Evolutionary conservation across 2,329 filamentous ascomycete genomes (phyloP), one percentile per base, ranked within the genome.

Genomic region (Alternaria consortialis): DNA sequence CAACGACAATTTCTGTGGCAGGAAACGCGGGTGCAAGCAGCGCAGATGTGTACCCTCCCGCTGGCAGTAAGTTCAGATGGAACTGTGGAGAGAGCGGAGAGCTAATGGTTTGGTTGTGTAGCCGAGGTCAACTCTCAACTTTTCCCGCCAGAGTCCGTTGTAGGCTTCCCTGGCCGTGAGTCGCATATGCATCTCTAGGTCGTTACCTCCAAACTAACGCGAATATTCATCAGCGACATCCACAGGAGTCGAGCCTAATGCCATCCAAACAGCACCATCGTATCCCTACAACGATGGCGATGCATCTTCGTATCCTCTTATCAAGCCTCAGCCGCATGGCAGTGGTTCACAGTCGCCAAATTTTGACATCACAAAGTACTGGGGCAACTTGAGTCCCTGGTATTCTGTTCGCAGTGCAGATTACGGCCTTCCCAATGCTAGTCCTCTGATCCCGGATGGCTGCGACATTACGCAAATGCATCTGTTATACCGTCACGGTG

Each of bases 361-460:
- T 8, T 74, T 75, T 47, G 72, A 75, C 25, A 74, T 74, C 29
- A 65, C 56, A 50, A 74, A 71, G 36, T 73, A 74, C 58, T 74
- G 73, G 73, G 72, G 73, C 7, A 75, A 75, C 36, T 58, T 75
- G 5, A 68, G 68, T 8, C 73, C 73, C 9, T 74, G 72, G 72
- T 73, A 73, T 53, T 74, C 71, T 27, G 56, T 75, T 13, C 66
- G 59, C 9, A 74, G 72, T 9, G 50, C 67, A 3, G 73, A 75
- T 46, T 75, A 74, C 43, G 70, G 73, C 15, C 51, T 75, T 46
- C 65, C 69, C 17, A 59, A 74, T 52, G 69, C 73, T 1, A 67
- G 57, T n/a, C 73, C 72, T 13, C 56, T 74, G 2, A 60, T 64
- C 4, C 73, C 72, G 2, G 66, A 69, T 23, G 71, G 70, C 3